Base-by-base conservation (phyloP, 139 green algal species). In the Coelastrella sp. region DNA sequence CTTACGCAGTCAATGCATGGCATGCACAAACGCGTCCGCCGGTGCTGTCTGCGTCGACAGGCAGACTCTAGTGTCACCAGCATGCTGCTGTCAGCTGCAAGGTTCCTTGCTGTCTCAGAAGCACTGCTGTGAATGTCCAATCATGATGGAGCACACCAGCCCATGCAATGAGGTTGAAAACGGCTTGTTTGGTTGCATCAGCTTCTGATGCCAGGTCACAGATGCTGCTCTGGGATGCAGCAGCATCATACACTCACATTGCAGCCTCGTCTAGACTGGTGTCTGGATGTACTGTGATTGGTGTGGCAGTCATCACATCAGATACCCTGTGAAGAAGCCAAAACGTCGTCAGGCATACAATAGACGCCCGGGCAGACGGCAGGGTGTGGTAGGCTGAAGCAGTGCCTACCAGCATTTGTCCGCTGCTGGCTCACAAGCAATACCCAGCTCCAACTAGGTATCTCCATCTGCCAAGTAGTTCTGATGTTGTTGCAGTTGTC, bases 291-390 rank as follows among this genome's bases (percentile, higher is more conserved):
- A 98, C 96, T 16, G 91, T 92, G 54, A 98, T 87, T 23, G 96
- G 96, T 14, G 94, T 71, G 0, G 73, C 17, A 3, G 96, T 98
- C 96, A 98, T 98, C 3, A 98, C 96, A 84, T 98, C 96, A 16
- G 76, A 80, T 22, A 98, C 96, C 83, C 94, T 97, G 93, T 22
- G 5, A n/a, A 32, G 68, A 7, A 84, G 0, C 32, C 32, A 47
- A 47, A 1, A 47, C 0, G 32, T 47, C 32, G 32, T n/a, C 32
- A 47, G 32, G 32, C 32, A 47, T 47, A 65, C 64, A 74, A 81
- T 13, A 19, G n/a, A n/a, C n/a, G n/a, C n/a, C n/a, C n/a, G n/a
- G n/a, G n/a, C n/a, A n/a, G 16, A 77, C 71, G 6, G 17, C 17
- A 47, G 5, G 71, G 16, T 6, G 71, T 7, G 7, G 47, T 22